Conservation (phyloP, 2,329 filamentous ascomycete species). For the Blastomyces percursus region DNA sequence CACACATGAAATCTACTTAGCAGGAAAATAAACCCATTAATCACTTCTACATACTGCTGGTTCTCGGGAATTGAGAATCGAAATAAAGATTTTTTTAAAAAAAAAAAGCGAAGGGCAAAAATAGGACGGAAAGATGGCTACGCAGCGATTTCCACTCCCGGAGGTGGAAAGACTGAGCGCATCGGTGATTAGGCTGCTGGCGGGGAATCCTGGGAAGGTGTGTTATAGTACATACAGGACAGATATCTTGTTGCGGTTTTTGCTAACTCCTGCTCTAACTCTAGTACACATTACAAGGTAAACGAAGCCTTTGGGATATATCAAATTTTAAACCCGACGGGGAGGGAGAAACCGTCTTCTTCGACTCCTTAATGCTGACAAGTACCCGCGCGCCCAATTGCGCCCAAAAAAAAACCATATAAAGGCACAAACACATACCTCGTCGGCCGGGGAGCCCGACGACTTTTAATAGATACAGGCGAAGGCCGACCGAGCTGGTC, state of each 20-base stretch:
- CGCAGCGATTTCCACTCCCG: constrained; percentile 53
- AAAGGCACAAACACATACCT: constrained; percentile 88
- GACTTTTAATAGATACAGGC: constrained; percentile 82
- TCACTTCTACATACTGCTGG: not conserved
- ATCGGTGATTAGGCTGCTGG: constrained; percentile 70
- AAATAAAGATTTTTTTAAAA: not conserved
- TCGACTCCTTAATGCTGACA: not conserved
- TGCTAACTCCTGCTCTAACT: not conserved
- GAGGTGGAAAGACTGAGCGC: constrained; percentile 69
- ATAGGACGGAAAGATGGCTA: constrained; percentile 41
- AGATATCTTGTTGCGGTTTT: not conserved
- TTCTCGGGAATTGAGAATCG: not conserved
- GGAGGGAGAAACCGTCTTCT: not conserved
- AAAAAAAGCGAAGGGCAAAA: not conserved
- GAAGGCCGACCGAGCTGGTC: constrained; percentile 70
- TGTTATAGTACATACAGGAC: constrained; percentile 12
- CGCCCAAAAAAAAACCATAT: not conserved
- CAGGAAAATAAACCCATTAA: not conserved
- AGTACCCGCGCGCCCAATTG: not conserved
- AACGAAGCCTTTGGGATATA: constrained; percentile 5
- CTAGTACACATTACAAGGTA: constrained; percentile 50
- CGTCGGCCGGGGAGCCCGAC: constrained; percentile 59
- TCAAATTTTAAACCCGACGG: not conserved
- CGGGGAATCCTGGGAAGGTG: constrained; percentile 80
- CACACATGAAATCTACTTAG: not conserved